phyloP scores from a whole-genome alignment of 2,329 filamentous ascomycete genomes.

The Pseudopyricularia cyperi region DNA sequence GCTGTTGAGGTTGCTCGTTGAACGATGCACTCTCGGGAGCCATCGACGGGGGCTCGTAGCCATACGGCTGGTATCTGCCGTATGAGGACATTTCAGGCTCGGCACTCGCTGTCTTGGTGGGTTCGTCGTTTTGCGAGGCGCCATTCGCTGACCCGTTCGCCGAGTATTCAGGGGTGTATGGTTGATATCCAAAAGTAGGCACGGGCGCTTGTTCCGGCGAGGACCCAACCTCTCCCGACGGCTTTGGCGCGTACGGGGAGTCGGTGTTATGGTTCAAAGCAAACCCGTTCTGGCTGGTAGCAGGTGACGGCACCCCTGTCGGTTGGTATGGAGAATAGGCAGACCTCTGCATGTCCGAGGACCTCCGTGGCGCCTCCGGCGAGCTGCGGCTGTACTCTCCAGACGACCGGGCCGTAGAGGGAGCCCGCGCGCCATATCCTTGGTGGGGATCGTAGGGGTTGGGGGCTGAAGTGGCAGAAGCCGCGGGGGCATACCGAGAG shows the following conservation, averaged over 20 bases:
- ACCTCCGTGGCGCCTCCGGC: conserved; percentile 27
- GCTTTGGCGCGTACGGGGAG: conserved; percentile 10
- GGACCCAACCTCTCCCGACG: neutral
- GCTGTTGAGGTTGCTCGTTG: conserved; percentile 5
- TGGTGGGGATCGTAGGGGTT: conserved; percentile 13
- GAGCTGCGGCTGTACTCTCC: conserved; percentile 25
- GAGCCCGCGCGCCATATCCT: conserved; percentile 12
- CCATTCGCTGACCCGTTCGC: conserved; percentile 9
- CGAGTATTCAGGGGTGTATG: conserved; percentile 6
- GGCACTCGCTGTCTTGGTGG: neutral
- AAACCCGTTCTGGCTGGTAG: conserved; percentile 16
- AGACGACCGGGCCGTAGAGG: conserved; percentile 31
- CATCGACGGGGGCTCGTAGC: conserved; percentile 35
- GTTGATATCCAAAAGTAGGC: conserved; percentile 8
- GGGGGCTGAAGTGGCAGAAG: conserved; percentile 11
- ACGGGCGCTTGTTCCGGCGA: conserved; percentile 5
- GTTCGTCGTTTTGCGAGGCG: neutral
- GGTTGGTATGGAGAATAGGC: conserved; percentile 21
- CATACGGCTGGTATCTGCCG: conserved; percentile 32
- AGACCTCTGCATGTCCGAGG: conserved; percentile 22
- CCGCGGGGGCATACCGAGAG: conserved; percentile 36
- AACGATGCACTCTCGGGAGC: conserved; percentile 14
- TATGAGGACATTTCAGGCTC: conserved; percentile 1
- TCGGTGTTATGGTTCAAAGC: conserved; percentile 11
- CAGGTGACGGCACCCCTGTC: conserved; percentile 13